These are phyloP conservation scores for Sporopachydermia cereana DNA, from an alignment of 1,139 yeast genomes.

Conservation along the genomic window DNA sequence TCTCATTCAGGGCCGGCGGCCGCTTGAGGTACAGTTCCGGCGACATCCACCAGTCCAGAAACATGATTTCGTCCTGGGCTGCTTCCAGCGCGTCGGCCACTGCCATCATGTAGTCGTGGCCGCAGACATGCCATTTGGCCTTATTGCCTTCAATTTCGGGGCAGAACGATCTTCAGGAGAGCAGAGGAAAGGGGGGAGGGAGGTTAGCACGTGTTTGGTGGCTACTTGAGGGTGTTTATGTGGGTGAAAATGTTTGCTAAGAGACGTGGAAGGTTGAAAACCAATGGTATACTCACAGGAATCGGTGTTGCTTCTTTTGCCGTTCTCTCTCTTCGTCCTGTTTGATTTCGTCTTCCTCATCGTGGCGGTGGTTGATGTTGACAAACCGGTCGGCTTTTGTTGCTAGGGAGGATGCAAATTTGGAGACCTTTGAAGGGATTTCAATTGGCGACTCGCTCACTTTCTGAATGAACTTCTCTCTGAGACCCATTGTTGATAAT, in stretches of 20 bases:
- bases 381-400: constrained; percentile 10
- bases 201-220: background rate
- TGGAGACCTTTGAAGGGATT: background rate
- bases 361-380: constrained; percentile 13
- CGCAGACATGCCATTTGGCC: constrained; percentile 58
- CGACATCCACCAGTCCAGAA: constrained; percentile 59
- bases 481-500: too few relatives aligned
- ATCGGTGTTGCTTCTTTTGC: constrained; percentile 11
- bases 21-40: constrained; percentile 50
- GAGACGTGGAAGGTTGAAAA: background rate
- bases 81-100: constrained; percentile 49
- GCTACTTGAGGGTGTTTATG: background rate
- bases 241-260: background rate
- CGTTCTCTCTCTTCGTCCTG: constrained; percentile 12
- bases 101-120: constrained; percentile 47
- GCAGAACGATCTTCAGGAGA: constrained; percentile 27
- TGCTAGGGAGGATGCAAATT: background rate
- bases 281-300: constrained; percentile 8
- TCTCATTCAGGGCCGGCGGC: constrained; percentile 54
- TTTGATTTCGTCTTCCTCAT: constrained; percentile 12
- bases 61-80: constrained; percentile 51
- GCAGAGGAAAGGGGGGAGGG: background rate
- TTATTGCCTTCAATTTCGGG: constrained; percentile 43
- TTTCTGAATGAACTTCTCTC: background rate
- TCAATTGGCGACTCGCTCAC: background rate